phyloP scores from a whole-genome alignment of 73 alveolate genomes.

The Stentor roeselii region DNA sequence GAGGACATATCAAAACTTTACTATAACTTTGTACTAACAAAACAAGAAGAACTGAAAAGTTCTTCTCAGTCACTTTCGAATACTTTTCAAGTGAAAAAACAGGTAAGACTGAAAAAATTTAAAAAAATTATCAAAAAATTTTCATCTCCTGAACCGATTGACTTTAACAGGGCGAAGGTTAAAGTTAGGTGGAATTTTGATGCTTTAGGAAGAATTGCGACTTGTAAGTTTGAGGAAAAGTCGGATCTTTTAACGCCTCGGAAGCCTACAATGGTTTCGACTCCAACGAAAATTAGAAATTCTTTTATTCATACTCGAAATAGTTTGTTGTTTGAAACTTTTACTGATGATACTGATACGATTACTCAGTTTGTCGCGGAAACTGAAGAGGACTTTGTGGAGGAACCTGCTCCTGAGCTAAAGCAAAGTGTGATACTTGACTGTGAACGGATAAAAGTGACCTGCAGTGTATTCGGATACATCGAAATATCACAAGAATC shows the following conservation, averaged over 20 bases:
- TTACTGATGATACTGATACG: not conserved
- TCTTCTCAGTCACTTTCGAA: too few relatives aligned
- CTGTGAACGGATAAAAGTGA: conserved; percentile 7
- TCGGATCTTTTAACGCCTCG: not conserved
- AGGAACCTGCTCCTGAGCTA: conserved; percentile 2
- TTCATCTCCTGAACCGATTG: too few relatives aligned
- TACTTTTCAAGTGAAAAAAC: not conserved
- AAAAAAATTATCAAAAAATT: not conserved
- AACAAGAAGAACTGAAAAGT: not conserved
- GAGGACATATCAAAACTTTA: not conserved
- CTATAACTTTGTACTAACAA: not conserved
- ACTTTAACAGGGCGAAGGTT: too few relatives aligned
- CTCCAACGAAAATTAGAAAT: conserved; percentile 30
- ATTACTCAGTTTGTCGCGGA: not conserved
- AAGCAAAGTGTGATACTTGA: conserved; percentile 8
- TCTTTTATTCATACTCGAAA: conserved; percentile 36
- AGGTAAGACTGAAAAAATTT: not conserved
- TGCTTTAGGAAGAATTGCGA: not conserved
- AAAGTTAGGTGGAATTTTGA: conserved; percentile 7
- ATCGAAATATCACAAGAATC: conserved; percentile 1
- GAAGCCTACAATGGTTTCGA: not conserved
- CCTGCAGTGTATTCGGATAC: not conserved
- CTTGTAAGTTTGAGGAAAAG: not conserved
- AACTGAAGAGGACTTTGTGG: not conserved
- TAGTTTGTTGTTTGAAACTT: not conserved